These are phyloP conservation scores for Priceomyces haplophilus DNA, from an alignment of 805 yeast genomes.

Conservation along the genomic window DNA sequence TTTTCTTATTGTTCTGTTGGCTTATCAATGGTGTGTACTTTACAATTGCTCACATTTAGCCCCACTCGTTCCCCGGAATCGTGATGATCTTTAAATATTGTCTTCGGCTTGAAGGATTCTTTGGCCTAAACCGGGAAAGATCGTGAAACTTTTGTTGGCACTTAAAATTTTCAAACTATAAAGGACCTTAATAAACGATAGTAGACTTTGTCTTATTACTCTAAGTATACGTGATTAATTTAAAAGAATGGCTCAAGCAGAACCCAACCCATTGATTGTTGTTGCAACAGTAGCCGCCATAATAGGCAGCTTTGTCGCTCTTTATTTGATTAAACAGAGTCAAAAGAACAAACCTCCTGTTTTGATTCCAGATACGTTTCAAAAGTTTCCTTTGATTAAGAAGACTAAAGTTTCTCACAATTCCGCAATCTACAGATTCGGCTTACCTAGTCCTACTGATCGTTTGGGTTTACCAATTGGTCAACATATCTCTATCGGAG, in stretches of 20 bases:
- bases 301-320: slow-evolving; percentile 31
- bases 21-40: too few species aligned
- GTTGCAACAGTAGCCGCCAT: slow-evolving; percentile 40
- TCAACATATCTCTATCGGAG: slow-evolving; percentile 83
- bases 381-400: slow-evolving; percentile 74
- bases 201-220: not conserved
- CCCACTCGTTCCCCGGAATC: not conserved
- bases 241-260: slow-evolving; percentile 12
- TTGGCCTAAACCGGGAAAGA: slow-evolving; percentile 3
- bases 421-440: slow-evolving; percentile 79
- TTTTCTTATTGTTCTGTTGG: too few species aligned
- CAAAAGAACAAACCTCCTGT: slow-evolving; percentile 45
- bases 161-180: not conserved
- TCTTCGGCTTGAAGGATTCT: not conserved
- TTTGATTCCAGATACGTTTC: slow-evolving; percentile 63
- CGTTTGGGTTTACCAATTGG: slow-evolving; percentile 89
- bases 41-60: not conserved
- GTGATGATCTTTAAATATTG: not conserved
- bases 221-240: not conserved
- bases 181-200: not conserved
- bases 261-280: slow-evolving; percentile 39
- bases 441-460: slow-evolving; percentile 70
- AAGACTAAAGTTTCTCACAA: slow-evolving; percentile 77
- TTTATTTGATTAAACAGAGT: slow-evolving; percentile 30
- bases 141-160: slow-evolving; percentile 1